Percentiles rank a stretch among this genome's conserved stretches.
These are phyloP conservation scores for Magnolia changhungtana DNA, from an alignment of 164 flowering plant genomes.

Conservation along the genomic window DNA sequence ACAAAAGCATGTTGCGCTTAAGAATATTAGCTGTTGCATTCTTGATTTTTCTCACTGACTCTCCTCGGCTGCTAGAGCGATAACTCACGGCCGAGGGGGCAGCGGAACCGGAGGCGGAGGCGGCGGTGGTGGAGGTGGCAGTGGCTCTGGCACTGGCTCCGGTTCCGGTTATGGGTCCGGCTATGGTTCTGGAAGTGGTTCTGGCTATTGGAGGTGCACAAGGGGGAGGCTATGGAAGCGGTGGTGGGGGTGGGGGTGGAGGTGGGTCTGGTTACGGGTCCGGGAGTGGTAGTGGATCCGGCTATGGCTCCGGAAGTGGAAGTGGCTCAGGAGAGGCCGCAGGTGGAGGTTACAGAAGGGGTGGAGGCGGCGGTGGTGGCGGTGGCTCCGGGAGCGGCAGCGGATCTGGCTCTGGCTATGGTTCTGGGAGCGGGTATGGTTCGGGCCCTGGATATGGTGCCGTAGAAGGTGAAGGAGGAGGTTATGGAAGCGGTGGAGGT, in stretches of 20 bases:
- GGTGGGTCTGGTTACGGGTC: constrained; percentile 1
- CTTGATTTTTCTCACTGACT: not conserved
- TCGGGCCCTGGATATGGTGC: not conserved
- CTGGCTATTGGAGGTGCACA: constrained; percentile 2
- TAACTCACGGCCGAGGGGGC: not conserved
- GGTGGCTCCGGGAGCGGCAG: not conserved
- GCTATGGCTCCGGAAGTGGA: not conserved
- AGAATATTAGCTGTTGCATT: not conserved
- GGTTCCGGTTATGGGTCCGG: constrained; percentile 3
- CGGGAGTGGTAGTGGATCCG: constrained; percentile 1
- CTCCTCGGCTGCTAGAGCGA: constrained; percentile 4
- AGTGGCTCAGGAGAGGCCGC: not conserved
- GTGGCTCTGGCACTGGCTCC: not conserved
- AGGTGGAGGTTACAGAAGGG: not conserved
- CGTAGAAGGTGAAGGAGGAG: not conserved
- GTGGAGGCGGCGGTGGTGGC: not conserved
- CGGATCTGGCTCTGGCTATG: constrained; percentile 1
- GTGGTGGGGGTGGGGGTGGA: constrained; percentile 2
- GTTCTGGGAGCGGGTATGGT: not conserved
- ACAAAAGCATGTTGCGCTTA: not conserved
- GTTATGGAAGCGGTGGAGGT: not conserved
- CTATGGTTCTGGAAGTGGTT: constrained; percentile 6
- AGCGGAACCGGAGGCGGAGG: constrained; percentile 3
- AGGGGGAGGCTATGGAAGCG: constrained; percentile 6
- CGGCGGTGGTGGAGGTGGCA: constrained; percentile 5